A percentile compares a stretch with the other conserved stretches of the same genome.
These are phyloP conservation scores for Vigna trinervia DNA, from an alignment of 306 rosid species.

Conservation along the genomic window DNA sequence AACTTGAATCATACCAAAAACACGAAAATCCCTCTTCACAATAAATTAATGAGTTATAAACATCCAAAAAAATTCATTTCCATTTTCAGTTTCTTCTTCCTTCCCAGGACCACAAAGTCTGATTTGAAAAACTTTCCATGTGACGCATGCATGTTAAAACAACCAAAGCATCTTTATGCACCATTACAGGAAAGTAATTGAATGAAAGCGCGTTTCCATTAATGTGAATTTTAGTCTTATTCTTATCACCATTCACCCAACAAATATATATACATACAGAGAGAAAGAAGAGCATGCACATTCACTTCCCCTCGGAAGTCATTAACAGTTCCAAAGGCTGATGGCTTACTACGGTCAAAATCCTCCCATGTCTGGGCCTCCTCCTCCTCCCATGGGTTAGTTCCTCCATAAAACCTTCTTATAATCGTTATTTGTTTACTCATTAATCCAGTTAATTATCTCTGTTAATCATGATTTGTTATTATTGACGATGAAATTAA, in stretches of 20 bases:
- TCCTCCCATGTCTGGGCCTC: conserved; percentile 29
- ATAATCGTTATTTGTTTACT: background rate
- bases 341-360: conserved; percentile 44
- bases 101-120: background rate
- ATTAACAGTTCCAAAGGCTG: conserved; percentile 7
- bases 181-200: background rate
- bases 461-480: background rate
- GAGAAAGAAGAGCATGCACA: too few relatives aligned
- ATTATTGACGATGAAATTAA: too few relatives aligned
- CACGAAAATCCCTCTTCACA: too few relatives aligned
- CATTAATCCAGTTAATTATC: background rate
- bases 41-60: too few relatives aligned
- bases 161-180: background rate
- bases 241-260: background rate
- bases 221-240: background rate
- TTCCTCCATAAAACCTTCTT: conserved; percentile 10
- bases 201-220: conserved; percentile 15
- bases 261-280: background rate
- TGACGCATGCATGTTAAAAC: background rate
- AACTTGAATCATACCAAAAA: too few relatives aligned
- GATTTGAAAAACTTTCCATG: background rate
- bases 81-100: background rate
- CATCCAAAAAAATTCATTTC: too few relatives aligned
- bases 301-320: background rate
- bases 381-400: conserved; percentile 34